These are phyloP conservation scores for Collariella sp. DNA, from an alignment of 495 filamentous ascomycete species.

Conservation along the genomic window DNA sequence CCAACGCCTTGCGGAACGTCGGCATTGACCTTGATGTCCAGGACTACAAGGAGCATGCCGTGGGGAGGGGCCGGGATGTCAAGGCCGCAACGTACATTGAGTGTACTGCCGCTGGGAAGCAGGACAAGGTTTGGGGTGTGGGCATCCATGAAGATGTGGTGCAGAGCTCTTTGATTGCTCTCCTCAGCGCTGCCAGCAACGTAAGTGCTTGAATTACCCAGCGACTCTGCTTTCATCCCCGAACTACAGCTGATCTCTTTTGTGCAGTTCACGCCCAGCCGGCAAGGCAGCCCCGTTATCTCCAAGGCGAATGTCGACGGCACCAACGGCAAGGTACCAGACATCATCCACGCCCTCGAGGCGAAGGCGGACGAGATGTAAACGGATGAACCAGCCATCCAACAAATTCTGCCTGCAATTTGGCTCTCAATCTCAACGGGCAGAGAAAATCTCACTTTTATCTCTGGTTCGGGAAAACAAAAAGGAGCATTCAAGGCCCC, in stretches of 20 bases:
- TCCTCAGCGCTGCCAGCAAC: slow-evolving; percentile 80
- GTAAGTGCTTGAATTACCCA: slow-evolving; percentile 45
- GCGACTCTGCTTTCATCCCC: background rate
- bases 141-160: slow-evolving; percentile 94
- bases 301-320: slow-evolving; percentile 33
- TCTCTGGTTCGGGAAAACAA: background rate
- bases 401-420: background rate
- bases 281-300: slow-evolving; percentile 47
- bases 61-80: slow-evolving; percentile 67
- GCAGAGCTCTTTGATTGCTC: slow-evolving; percentile 81
- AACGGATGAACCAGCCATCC: slow-evolving; percentile 13
- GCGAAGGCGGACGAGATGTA: slow-evolving; percentile 38
- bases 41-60: slow-evolving; percentile 95
- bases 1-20: slow-evolving; percentile 70
- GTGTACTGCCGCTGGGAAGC: slow-evolving; percentile 62
- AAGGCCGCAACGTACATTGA: slow-evolving; percentile 95
- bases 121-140: slow-evolving; percentile 82
- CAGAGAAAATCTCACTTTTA: no score
- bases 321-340: slow-evolving; percentile 27
- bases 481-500: background rate
- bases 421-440: no score
- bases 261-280: slow-evolving; percentile 49
- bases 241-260: slow-evolving; percentile 11
- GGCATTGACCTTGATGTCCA: slow-evolving; percentile 85
- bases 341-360: slow-evolving; percentile 37